These are phyloP conservation scores for Sutorius australiensis DNA, from an alignment of 768 basidiomycete species.

Conservation along the genomic window DNA sequence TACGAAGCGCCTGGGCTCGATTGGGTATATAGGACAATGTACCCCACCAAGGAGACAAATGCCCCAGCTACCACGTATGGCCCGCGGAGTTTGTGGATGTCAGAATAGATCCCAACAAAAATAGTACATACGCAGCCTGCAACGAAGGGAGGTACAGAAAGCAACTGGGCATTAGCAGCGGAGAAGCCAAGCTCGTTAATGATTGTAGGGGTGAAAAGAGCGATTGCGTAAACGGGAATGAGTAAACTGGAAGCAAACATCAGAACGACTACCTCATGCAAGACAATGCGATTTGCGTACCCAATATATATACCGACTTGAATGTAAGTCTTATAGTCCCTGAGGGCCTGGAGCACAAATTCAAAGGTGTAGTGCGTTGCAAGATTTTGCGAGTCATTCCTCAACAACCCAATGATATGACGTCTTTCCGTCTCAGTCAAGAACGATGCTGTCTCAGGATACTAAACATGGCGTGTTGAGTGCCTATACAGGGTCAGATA, in stretches of 20 bases:
- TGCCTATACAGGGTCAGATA: constrained; percentile 2
- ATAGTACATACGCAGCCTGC: constrained; percentile 45
- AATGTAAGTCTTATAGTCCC: constrained; percentile 41
- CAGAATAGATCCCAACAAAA: constrained; percentile 39
- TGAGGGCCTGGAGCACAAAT: constrained; percentile 48
- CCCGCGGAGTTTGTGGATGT: constrained; percentile 41
- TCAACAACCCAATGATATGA: constrained; percentile 34
- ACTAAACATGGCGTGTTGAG: constrained; percentile 29
- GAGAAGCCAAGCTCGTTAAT: constrained; percentile 48
- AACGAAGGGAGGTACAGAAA: constrained; percentile 50
- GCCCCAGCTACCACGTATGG: constrained; percentile 45
- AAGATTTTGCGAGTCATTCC: constrained; percentile 42
- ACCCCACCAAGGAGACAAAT: constrained; percentile 47
- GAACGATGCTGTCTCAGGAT: constrained; percentile 57
- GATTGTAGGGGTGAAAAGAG: constrained; percentile 51
- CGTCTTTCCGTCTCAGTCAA: constrained; percentile 43
- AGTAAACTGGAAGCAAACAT: constrained; percentile 33
- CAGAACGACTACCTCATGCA: not conserved
- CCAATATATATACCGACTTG: constrained; percentile 40
- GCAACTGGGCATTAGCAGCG: constrained; percentile 45
- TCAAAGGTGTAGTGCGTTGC: constrained; percentile 42
- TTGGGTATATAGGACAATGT: constrained; percentile 43
- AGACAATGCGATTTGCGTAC: constrained; percentile 20
- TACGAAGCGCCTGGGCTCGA: constrained; percentile 32
- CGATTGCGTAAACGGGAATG: constrained; percentile 45